Percentiles rank a stretch among this genome's conserved stretches.
Evolutionary conservation across 2,329 filamentous ascomycete species (phyloP).

Genomic region (Colletotrichum cordylinicola): DNA sequence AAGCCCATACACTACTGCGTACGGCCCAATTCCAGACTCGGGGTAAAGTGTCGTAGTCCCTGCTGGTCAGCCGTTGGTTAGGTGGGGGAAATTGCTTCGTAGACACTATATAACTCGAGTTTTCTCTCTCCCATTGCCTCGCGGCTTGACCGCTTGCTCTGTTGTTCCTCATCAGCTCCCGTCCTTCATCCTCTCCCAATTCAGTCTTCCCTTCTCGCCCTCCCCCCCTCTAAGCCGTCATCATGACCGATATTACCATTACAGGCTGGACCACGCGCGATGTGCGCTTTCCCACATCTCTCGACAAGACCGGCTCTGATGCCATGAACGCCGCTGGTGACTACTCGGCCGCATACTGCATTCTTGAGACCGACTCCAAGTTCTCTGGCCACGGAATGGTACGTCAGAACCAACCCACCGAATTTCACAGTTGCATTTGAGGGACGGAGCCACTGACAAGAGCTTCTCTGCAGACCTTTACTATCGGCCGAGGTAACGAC

Average conservation of each 20-base stretch:
- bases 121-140: not conserved
- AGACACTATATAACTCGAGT: slow-evolving; percentile 11
- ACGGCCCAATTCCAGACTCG: slow-evolving; percentile 6
- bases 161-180: not conserved
- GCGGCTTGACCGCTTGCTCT: not conserved
- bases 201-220: not conserved
- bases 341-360: slow-evolving; percentile 94
- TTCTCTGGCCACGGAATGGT: slow-evolving; percentile 82
- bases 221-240: not conserved
- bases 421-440: not conserved
- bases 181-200: not conserved
- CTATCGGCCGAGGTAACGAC: slow-evolving; percentile 89
- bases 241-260: slow-evolving; percentile 69
- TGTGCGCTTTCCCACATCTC: slow-evolving; percentile 86
- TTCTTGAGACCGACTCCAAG: slow-evolving; percentile 79
- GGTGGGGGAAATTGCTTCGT: slow-evolving; percentile 1
- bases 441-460: not conserved
- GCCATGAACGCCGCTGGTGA: slow-evolving; percentile 95
- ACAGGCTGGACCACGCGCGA: slow-evolving; percentile 75
- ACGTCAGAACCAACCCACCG: slow-evolving; percentile 11
- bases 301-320: slow-evolving; percentile 96
- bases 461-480: slow-evolving; percentile 64
- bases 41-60: slow-evolving; percentile 8
- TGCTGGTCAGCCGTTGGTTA: not conserved
- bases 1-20: slow-evolving; percentile 1